Evolutionary conservation across 129 eudicot genomes (phyloP).

Genomic region (Lactuca sativa): DNA sequence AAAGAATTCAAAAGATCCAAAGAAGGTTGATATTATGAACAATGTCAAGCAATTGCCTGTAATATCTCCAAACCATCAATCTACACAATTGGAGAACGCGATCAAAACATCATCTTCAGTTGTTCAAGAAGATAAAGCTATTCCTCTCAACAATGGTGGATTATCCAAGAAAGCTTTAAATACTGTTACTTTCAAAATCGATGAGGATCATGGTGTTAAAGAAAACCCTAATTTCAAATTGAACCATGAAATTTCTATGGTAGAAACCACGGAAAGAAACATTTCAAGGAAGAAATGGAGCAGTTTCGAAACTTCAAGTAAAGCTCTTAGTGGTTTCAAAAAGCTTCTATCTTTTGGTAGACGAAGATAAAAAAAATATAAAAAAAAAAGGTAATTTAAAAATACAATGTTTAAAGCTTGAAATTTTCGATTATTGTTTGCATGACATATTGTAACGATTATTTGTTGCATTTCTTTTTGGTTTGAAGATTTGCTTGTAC

Average conservation of each 20-base stretch:
- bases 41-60: conserved; percentile 39
- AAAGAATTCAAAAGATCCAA: conserved; percentile 22
- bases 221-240: conserved; percentile 23
- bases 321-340: conserved; percentile 57
- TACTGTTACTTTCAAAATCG: conserved; percentile 27
- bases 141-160: conserved; percentile 30
- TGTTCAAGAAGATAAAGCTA: conserved; percentile 28
- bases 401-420: not conserved
- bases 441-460: not conserved
- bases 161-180: conserved; percentile 24
- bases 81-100: conserved; percentile 20
- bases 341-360: conserved; percentile 76
- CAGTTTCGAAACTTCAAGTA: conserved; percentile 47
- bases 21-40: conserved; percentile 27
- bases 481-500: not conserved
- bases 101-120: conserved; percentile 22
- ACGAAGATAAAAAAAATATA: conserved; percentile 25
- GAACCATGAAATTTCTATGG: conserved; percentile 35
- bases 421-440: not conserved
- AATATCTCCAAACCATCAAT: conserved; percentile 36
- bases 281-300: conserved; percentile 70
- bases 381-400: not conserved
- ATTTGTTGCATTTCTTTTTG: not conserved
- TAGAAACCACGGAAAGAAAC: conserved; percentile 35
- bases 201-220: conserved; percentile 29